These are phyloP conservation scores for Escovopsis sp. DNA, from an alignment of 2,329 filamentous ascomycete species.

Conservation along the genomic window DNA sequence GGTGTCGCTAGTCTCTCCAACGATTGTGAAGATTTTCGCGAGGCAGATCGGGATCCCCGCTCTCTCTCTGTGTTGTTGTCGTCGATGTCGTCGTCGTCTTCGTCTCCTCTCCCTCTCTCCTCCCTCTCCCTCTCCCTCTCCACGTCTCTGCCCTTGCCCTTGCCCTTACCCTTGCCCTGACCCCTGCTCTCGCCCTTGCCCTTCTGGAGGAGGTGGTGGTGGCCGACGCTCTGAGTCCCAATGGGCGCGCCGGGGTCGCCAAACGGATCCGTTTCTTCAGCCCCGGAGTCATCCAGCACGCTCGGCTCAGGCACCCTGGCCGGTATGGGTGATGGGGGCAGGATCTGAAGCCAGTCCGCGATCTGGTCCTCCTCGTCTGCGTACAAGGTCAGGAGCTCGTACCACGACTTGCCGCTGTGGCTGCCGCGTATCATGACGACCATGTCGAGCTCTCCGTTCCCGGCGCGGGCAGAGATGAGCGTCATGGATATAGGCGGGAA, in stretches of 20 bases:
- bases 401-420: constrained; percentile 55
- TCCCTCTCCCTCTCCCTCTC: constrained; percentile 3
- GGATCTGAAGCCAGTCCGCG: constrained; percentile 74
- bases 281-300: constrained; percentile 12
- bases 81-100: constrained; percentile 7
- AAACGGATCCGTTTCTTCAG: constrained; percentile 10
- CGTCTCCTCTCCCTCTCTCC: constrained; percentile 23
- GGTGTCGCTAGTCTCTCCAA: background rate
- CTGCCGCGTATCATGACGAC: constrained; percentile 75
- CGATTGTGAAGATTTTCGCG: background rate
- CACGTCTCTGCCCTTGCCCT: too few relatives aligned
- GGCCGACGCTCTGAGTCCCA: constrained; percentile 13
- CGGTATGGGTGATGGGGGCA: constrained; percentile 39
- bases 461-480: constrained; percentile 64
- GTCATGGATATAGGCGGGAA: constrained; percentile 73
- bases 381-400: constrained; percentile 64
- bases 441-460: constrained; percentile 54
- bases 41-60: background rate
- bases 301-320: constrained; percentile 24
- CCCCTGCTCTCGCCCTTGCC: too few relatives aligned
- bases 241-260: constrained; percentile 16
- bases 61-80: background rate
- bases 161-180: too few relatives aligned
- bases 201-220: constrained; percentile 10
- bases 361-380: constrained; percentile 64